Base-by-base conservation (phyloP, 108 stramenopile species). In the Skeletonema grethae region DNA sequence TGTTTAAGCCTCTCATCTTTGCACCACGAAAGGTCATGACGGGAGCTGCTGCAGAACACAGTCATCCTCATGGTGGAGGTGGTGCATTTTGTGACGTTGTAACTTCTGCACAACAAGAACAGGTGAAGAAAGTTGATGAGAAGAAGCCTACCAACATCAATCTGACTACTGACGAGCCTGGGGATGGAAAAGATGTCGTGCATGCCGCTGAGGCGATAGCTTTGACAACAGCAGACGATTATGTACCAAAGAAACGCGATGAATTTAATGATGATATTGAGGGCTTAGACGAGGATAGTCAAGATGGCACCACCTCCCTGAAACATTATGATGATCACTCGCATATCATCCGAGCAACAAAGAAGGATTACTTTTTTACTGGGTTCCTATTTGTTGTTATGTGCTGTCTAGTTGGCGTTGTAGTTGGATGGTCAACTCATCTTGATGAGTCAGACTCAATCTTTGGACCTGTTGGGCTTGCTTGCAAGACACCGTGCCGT, bases 1-100 rank as follows among this genome's bases (percentile, higher is more conserved):
- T 85, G 59, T 79, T 85, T 35, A 68, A 65, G 18, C 84, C 84
- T 75, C 65, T 85, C 32, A 72, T 82, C 3, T 85, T 85, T 66
- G 45, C 84, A 25, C 68, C 77, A 29, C 72, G 69, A 20, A 22
- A 58, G 5, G 28, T 57, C 46, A 36, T 73, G 56, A 45, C 56
- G 30, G 66, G 50, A 36, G 39, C 8, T 7, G 65, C 55, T 0
- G 76, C 70, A 13, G 77, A 77, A 38, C 68, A 70, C 68, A 67
- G 62, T 20, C 48, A 25, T 31, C 41, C 45, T 12, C 74, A 73
- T 50, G 68, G 57, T n/a, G 77, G 65, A 20, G 68, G 31, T 45
- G 62, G 48, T 6, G 38, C 57, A 56, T 25, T 48, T n/a, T 32
- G 48, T 57, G 36, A 65, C 46, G 18, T 29, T 13, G 63, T 55